Evolutionary conservation across 768 basidiomycete genomes (phyloP), one percentile per base, ranked within the genome.

Genomic region (Pseudohyphozyma bogoriensis): DNA sequence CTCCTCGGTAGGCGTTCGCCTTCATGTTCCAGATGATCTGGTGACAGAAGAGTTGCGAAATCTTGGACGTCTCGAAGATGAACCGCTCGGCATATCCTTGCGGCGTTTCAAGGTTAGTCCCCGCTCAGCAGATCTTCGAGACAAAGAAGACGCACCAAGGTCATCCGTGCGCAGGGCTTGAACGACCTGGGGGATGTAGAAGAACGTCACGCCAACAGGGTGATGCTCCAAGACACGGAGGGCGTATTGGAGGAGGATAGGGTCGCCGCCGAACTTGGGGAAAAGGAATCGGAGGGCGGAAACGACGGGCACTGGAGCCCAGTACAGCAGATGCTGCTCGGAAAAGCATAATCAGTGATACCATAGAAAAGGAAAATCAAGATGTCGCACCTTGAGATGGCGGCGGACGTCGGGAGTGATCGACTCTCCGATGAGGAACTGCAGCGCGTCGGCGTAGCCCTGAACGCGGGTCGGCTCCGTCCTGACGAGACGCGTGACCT

Each of bases 21-120:
- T 93, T 93, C 95, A 97, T 97, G 73, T 97, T 99, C 95, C 95
- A 99, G 63, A 99, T 89, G 65, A 97, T 97, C 76, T 99, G 95
- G 72, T 99, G 95, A 71, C 95, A 99, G 77, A 99, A 99, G 28
- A 90, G 75, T 72, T 93, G 92, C 2, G 93, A 97, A 55, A 97
- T 89, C 75, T 89, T 93, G 10, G 93, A 86, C 0, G 92, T 95
- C 76, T 97, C 92, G 66, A 91, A 90, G 67, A 97, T 89, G 79
- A 96, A 99, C 26, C 84, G 83, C 59, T 86, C 82, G 32, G 97
- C 89, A 74, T 97, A 97, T 22, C 89, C 93, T 92, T 64, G 3
- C 33, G 20, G 51, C 24, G 42, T 20, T 4, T 10, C 11, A 16
- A 29, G 13, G 56, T 42, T 31, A 58, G 53, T 26, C 37, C 50